Evolutionary conservation across 805 yeast species (phyloP), one percentile per base, ranked within the genome.

Genomic region (Starmerella potacharoeniae): DNA sequence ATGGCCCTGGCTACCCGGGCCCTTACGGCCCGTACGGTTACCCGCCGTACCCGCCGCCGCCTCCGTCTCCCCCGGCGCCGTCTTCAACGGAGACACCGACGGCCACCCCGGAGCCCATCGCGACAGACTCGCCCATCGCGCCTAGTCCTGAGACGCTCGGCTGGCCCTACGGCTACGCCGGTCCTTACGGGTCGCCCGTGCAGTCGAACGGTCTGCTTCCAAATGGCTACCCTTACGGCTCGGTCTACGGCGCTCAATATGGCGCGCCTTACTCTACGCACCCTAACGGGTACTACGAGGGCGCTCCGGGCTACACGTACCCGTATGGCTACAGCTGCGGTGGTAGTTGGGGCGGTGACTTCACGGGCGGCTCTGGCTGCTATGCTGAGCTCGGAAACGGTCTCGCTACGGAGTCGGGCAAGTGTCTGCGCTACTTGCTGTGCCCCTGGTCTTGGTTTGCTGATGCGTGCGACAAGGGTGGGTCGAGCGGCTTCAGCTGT

Each of bases 391-490:
- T 41, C n/a, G 55, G 56, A n/a, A 54, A 54, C 30, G 47, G 16
- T 29, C 37, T 46, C 28, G 53, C 56, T 10, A n/a, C 50, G 14
- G 48, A 22, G 46, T 33, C 45, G 5, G 55, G 59, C 42, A 49
- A 49, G 35, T 22, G 41, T 17, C 11, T 52, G 43, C 56, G 54
- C 44, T 53, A 41, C 37, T 14, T 56, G 14, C 17, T 51, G 16
- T 54, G 56, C 53, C 56, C 56, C 16, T 54, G 56, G 56, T 49
- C 56, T 8, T 49, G 33, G 42, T 49, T 54, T 33, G 53, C 41
- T n/a, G 52, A 54, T 35, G 16, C 39, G 35, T 49, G 40, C 41
- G 49, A 54, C 29, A 31, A 49, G 40, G 50, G 53, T 22, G 56
- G 49, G 2, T 31, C 16, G 36, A 22, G 13, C 14, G 11, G 41